Evolutionary conservation across 2,329 filamentous ascomycete species (phyloP).

Genomic region (Colletotrichum sp.): DNA sequence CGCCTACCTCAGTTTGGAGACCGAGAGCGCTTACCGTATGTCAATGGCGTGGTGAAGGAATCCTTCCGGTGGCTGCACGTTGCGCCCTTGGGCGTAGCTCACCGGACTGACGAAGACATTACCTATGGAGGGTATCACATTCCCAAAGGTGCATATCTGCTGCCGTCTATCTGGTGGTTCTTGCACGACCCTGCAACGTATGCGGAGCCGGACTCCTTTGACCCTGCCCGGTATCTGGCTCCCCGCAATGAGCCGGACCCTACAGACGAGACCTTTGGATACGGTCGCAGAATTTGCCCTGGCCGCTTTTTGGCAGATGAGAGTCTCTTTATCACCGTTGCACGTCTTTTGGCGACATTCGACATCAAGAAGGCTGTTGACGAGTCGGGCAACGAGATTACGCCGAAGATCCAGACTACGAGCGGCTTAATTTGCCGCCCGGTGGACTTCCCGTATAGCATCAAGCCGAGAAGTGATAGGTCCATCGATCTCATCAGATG

Average conservation of each 20-base stretch:
- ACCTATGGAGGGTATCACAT: not conserved
- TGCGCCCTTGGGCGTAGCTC: not conserved
- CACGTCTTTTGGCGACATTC: not conserved
- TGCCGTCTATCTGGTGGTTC: not conserved
- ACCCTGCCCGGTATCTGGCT: not conserved
- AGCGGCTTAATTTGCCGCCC: not conserved
- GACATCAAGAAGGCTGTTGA: not conserved
- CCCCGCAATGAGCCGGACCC: not conserved
- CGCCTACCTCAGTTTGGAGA: not conserved
- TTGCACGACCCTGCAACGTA: not conserved
- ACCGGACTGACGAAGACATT: not conserved
- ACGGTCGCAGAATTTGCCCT: not conserved
- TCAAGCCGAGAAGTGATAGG: not conserved
- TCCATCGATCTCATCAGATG: not conserved
- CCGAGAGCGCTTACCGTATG: not conserved
- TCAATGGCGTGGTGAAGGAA: not conserved
- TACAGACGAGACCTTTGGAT: not conserved
- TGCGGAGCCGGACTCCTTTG: not conserved
- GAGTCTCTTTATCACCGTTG: not conserved
- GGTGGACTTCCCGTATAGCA: not conserved
- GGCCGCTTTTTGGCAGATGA: not conserved
- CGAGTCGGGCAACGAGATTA: not conserved
- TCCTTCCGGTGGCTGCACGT: not conserved
- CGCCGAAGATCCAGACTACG: not conserved
- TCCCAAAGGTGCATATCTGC: not conserved